These are phyloP conservation scores for Lagenidium giganteum DNA, from an alignment of 352 stramenopile genomes.

Conservation along the genomic window DNA sequence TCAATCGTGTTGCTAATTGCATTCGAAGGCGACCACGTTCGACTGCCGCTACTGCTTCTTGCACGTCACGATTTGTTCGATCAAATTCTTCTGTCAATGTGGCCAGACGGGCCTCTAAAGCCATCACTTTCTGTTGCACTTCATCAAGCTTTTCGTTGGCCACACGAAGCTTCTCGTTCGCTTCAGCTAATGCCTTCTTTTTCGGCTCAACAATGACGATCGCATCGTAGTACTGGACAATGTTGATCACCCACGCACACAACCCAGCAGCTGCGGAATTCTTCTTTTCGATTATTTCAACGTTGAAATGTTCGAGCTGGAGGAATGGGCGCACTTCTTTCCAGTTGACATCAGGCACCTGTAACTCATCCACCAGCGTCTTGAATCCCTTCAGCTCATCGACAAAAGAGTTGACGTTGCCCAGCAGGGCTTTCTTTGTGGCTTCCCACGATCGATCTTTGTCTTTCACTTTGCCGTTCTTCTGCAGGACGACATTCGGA, in stretches of 20 bases:
- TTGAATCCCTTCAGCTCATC: conserved; percentile 89
- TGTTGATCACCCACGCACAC: conserved; percentile 87
- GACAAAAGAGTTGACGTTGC: conserved; percentile 92
- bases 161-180: conserved; percentile 70
- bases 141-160: conserved; percentile 86
- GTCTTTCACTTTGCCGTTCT: conserved; percentile 92
- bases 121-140: conserved; percentile 86
- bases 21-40: conserved; percentile 86
- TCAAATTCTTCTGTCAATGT: conserved; percentile 80
- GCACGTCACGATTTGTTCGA: conserved; percentile 84
- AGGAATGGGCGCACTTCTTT: conserved; percentile 79
- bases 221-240: conserved; percentile 94
- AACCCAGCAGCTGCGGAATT: conserved; percentile 73
- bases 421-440: conserved; percentile 89
- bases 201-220: conserved; percentile 93
- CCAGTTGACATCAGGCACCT: conserved; percentile 74
- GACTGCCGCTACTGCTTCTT: conserved; percentile 85
- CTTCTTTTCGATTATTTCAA: conserved; percentile 81
- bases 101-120: conserved; percentile 85
- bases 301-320: conserved; percentile 72
- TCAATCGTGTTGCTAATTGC: conserved; percentile 89
- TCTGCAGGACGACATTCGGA: conserved; percentile 71
- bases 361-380: conserved; percentile 48
- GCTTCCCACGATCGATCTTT: conserved; percentile 93
- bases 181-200: conserved; percentile 71